Percentiles rank a stretch among this genome's conserved stretches.
phyloP scores from a whole-genome alignment of 805 yeast genomes.

The Pichia scutulata region DNA sequence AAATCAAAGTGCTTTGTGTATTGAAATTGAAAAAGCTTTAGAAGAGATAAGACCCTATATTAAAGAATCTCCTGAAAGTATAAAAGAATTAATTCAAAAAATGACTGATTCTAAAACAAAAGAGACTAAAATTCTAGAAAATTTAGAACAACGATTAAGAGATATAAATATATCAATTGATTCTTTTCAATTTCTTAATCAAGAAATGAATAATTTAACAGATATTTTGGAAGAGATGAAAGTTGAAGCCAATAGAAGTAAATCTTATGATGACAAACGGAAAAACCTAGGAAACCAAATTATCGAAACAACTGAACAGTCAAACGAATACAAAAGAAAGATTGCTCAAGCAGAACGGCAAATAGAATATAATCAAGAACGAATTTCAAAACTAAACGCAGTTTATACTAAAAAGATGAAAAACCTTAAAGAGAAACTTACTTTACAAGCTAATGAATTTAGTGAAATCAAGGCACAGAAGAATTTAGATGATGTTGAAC shows the following conservation, averaged over 20 bases:
- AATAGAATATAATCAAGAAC: conserved; percentile 39
- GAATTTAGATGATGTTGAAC: conserved; percentile 40
- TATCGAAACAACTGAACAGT: conserved; percentile 33
- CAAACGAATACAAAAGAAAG: conserved; percentile 36
- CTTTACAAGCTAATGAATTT: conserved; percentile 38
- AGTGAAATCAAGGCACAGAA: conserved; percentile 42
- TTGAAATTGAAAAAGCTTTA: conserved; percentile 49
- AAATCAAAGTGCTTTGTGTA: conserved; percentile 47
- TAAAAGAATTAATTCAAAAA: conserved; percentile 46
- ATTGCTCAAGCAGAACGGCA: conserved; percentile 43
- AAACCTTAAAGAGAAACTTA: conserved; percentile 35
- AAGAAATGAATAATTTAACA: conserved; percentile 36
- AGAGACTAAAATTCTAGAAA: conserved; percentile 32
- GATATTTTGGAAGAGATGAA: conserved; percentile 43
- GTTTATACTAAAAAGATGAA: conserved; percentile 40
- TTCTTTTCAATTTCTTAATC: conserved; percentile 46
- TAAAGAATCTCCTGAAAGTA: conserved; percentile 50
- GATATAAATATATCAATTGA: conserved; percentile 49
- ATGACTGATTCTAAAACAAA: conserved; percentile 37
- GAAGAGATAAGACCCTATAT: conserved; percentile 55
- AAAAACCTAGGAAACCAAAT: conserved; percentile 29
- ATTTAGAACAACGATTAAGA: conserved; percentile 40
- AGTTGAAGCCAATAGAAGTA: conserved; percentile 37
- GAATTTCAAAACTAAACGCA: conserved; percentile 35
- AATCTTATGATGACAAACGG: conserved; percentile 21